Conservation (phyloP, 768 basidiomycete genomes). For the Sarcodon aspratus region DNA sequence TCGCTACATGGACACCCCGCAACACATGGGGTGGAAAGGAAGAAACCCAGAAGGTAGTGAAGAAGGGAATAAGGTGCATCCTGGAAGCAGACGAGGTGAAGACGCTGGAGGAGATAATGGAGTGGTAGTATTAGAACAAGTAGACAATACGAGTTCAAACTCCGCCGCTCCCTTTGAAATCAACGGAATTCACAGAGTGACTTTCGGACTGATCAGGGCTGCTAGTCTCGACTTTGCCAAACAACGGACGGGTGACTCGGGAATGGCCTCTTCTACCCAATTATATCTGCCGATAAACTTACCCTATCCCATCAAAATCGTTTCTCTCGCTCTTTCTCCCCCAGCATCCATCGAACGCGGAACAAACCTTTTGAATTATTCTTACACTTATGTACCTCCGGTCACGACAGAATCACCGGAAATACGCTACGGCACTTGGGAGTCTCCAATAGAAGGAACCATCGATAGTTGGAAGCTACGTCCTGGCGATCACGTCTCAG, state of each 20-base stretch:
- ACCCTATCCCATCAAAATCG: slow-evolving; percentile 80
- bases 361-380: slow-evolving; percentile 73
- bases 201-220: too few relatives aligned
- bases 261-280: slow-evolving; percentile 55
- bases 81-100: neutral
- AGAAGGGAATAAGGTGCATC: slow-evolving; percentile 31
- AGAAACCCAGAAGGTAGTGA: slow-evolving; percentile 34
- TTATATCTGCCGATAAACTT: slow-evolving; percentile 68
- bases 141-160: too few relatives aligned
- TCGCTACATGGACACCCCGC: slow-evolving; percentile 38
- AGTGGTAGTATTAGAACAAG: too few relatives aligned
- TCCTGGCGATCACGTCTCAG: slow-evolving; percentile 52
- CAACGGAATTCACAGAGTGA: too few relatives aligned
- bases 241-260: too few relatives aligned
- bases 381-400: slow-evolving; percentile 41
- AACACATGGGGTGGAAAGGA: slow-evolving; percentile 37
- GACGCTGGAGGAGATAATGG: too few relatives aligned
- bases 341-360: slow-evolving; percentile 49
- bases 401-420: slow-evolving; percentile 28
- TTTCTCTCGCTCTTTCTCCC: slow-evolving; percentile 46
- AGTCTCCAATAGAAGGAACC: slow-evolving; percentile 73
- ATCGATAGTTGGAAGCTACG: slow-evolving; percentile 62
- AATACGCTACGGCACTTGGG: slow-evolving; percentile 83
- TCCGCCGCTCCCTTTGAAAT: too few relatives aligned
- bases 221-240: too few relatives aligned